Percentiles rank a stretch among this genome's conserved stretches.
Conservation (phyloP, 352 stramenopile genomes). For the Phytopythium chamaehyphon region DNA sequence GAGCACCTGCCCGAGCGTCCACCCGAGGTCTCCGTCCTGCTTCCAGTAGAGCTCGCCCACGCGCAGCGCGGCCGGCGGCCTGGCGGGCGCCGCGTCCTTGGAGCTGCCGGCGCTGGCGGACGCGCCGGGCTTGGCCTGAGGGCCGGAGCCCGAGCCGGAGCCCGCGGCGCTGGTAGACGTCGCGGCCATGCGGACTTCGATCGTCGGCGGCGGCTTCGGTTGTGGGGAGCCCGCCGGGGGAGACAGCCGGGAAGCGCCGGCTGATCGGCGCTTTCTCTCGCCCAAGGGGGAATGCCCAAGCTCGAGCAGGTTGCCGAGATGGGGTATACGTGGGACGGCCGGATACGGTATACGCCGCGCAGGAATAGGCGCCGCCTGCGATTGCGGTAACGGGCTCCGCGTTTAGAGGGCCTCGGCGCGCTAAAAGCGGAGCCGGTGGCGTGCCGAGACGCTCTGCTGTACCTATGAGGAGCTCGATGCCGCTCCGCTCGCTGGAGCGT, state of each 20-base stretch:
- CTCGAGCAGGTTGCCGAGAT: no score
- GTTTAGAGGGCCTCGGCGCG: no score
- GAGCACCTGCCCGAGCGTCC: constrained; percentile 66
- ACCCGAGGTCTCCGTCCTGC: constrained; percentile 56
- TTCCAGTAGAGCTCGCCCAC: constrained; percentile 84
- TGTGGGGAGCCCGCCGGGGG: not conserved
- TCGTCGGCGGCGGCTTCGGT: constrained; percentile 1
- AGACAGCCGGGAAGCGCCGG: no score
- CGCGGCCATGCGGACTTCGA: constrained; percentile 6
- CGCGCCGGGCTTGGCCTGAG: not conserved
- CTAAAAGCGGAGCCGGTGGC: no score
- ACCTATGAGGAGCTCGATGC: no score
- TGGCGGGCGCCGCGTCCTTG: not conserved
- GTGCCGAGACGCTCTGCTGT: no score
- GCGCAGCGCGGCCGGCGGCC: constrained; percentile 19
- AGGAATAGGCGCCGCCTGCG: not conserved
- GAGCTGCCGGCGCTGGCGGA: not conserved
- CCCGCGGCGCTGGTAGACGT: constrained; percentile 3
- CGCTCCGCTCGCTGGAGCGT: no score
- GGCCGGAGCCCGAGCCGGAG: not conserved
- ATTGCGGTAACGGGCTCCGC: not conserved
- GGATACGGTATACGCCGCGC: not conserved
- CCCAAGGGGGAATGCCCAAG: no score
- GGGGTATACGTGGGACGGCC: not conserved
- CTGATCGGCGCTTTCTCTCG: no score